phyloP scores from a whole-genome alignment of 2,329 filamentous ascomycete genomes.

The Diaporthe vaccinii region DNA sequence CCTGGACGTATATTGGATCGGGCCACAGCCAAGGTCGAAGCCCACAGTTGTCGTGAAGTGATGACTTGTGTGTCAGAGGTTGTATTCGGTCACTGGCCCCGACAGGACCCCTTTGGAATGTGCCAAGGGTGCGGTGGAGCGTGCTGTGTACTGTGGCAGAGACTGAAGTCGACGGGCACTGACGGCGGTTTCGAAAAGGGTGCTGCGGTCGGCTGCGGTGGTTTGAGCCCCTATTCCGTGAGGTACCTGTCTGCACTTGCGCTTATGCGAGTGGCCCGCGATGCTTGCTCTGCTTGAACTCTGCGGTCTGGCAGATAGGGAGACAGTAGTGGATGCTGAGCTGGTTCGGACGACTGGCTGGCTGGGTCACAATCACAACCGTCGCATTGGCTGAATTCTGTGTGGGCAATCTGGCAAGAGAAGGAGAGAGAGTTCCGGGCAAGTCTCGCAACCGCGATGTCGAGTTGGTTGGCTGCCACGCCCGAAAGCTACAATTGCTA shows the following conservation, averaged over 20 bases:
- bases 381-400: constrained; percentile 7
- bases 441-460: constrained; percentile 16
- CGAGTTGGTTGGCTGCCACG: constrained; percentile 21
- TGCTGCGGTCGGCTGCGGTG: constrained; percentile 34
- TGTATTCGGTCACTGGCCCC: constrained; percentile 4
- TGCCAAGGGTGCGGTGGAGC: constrained; percentile 27
- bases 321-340: neutral
- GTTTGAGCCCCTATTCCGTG: constrained; percentile 40
- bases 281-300: constrained; percentile 19
- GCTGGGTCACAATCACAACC: constrained; percentile 14
- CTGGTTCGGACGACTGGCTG: constrained; percentile 19
- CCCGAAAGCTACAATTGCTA: neutral
- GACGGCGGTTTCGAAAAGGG: constrained; percentile 37
- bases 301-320: neutral
- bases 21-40: constrained; percentile 27
- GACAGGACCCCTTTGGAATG: constrained; percentile 19
- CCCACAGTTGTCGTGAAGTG: constrained; percentile 25
- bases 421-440: constrained; percentile 15
- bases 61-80: constrained; percentile 21
- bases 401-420: constrained; percentile 7
- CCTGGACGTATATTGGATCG: constrained; percentile 22
- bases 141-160: constrained; percentile 1
- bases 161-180: constrained; percentile 24
- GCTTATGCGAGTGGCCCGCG: constrained; percentile 18
- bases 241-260: constrained; percentile 21